These are phyloP conservation scores for Osmozyma mogii DNA, from an alignment of 805 yeast genomes.

Conservation along the genomic window DNA sequence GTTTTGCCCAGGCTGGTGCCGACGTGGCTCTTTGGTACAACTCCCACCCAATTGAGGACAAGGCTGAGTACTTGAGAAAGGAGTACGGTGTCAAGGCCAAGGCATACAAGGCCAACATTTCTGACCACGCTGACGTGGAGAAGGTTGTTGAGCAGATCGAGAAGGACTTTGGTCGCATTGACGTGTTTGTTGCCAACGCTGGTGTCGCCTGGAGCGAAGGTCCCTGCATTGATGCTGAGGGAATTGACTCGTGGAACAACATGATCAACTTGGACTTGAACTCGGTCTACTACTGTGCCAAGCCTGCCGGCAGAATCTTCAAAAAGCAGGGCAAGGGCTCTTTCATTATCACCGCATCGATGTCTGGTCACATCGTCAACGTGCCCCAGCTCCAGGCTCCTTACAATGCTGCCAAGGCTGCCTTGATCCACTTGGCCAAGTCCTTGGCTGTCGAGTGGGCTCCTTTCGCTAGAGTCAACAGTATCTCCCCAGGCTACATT, in stretches of 20 bases:
- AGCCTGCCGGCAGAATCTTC: slow-evolving; percentile 33
- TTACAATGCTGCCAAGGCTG: slow-evolving; percentile 85
- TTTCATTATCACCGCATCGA: slow-evolving; percentile 37
- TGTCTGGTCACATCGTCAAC: slow-evolving; percentile 42
- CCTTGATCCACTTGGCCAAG: slow-evolving; percentile 33
- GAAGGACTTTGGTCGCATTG: slow-evolving; percentile 71
- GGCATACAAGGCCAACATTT: slow-evolving; percentile 58
- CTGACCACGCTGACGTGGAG: slow-evolving; percentile 43
- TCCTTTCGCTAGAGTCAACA: slow-evolving; percentile 39
- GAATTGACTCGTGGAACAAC: slow-evolving; percentile 26
- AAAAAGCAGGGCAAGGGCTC: slow-evolving; percentile 34
- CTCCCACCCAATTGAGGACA: slow-evolving; percentile 54
- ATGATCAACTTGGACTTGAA: slow-evolving; percentile 33
- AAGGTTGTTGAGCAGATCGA: slow-evolving; percentile 42
- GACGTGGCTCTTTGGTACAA: slow-evolving; percentile 62
- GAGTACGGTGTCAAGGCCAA: slow-evolving; percentile 53
- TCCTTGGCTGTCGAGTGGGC: slow-evolving; percentile 73
- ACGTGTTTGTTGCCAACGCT: slow-evolving; percentile 83
- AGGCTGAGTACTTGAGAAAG: slow-evolving; percentile 36
- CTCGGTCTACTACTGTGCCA: slow-evolving; percentile 38
- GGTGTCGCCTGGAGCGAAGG: slow-evolving; percentile 58
- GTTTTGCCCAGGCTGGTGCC: slow-evolving; percentile 83
- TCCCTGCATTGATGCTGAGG: slow-evolving; percentile 25
- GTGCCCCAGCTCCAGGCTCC: slow-evolving; percentile 49
- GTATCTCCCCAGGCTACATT: slow-evolving; percentile 38